Evolutionary conservation across 495 filamentous ascomycete genomes (phyloP).

Genomic region (Terfezia claveryi): DNA sequence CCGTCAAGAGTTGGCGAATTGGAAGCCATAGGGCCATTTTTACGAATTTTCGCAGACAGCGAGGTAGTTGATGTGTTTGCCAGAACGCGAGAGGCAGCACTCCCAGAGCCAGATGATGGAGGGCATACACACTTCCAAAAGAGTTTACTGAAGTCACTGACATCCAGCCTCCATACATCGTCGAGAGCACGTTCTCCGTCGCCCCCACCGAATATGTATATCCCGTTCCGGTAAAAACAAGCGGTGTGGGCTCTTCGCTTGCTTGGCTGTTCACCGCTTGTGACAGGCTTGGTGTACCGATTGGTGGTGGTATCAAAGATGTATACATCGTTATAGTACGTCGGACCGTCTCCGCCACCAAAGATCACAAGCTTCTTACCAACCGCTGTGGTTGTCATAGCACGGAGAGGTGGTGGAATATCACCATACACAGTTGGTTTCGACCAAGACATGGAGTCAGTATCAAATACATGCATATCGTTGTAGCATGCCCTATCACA

Average conservation of each 20-base stretch:
- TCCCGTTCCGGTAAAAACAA: conserved; percentile 42
- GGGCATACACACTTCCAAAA: conserved; percentile 37
- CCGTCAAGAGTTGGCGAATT: not conserved
- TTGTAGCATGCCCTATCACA: conserved; percentile 45
- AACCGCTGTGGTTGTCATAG: conserved; percentile 45
- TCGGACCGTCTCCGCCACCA: conserved; percentile 41
- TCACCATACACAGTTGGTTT: conserved; percentile 36
- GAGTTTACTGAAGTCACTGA: conserved; percentile 33
- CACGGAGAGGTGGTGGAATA: conserved; percentile 36
- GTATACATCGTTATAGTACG: conserved; percentile 48
- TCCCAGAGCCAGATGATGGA: not conserved
- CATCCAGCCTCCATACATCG: conserved; percentile 44
- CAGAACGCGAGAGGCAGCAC: conserved; percentile 5
- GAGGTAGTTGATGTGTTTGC: conserved; percentile 13
- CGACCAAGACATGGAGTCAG: conserved; percentile 42
- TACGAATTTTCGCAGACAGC: conserved; percentile 5
- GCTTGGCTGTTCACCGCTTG: conserved; percentile 24
- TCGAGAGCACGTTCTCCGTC: conserved; percentile 43
- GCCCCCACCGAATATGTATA: conserved; percentile 44
- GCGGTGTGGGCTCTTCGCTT: conserved; percentile 40
- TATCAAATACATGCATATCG: conserved; percentile 41
- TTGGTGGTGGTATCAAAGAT: conserved; percentile 43
- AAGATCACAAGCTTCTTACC: conserved; percentile 44
- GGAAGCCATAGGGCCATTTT: not conserved
- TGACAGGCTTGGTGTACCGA: conserved; percentile 33